Evolutionary conservation across 352 stramenopile genomes (phyloP), one percentile per base, ranked within the genome.

Genomic region (Phytophthora quininea): DNA sequence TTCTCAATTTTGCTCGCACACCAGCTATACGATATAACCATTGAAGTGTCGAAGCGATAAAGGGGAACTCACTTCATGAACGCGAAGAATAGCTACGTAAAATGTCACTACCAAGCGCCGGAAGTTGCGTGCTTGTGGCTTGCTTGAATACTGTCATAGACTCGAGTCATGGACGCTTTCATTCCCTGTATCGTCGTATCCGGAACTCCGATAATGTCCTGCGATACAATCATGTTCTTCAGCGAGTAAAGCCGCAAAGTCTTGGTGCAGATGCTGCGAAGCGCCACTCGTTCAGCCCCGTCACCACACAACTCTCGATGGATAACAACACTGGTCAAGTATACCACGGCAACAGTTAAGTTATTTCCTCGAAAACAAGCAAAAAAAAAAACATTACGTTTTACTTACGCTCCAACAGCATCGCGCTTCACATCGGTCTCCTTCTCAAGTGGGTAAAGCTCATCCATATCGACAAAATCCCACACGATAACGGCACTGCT

Each of bases 221-320:
- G 43, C 15, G 43, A 49, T 7, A 49, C 43, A 19, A 2, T 29
- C 14, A 24, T 29, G 15, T 47, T 24, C 19, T 49, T n/a, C 2
- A 5, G 7, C 5, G 19, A 24, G 19, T 2, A 49, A 49, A 24
- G 6, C 19, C 15, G 9, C 9, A 49, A 49, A 29, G 52, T 27
- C 24, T 70, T 70, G 6, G 48, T 64, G 49, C 62, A 64, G 10
- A 61, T 48, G 14, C 4, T 51, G 3, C 62, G 54, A 5, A 27
- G 52, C n/a, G 64, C 48, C 27, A 64, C 47, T 29, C 62, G 62
- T 46, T 59, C 15, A 3, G 45, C 19, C 10, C 62, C 62, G 19
- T 70, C 62, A n/a, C 30, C 40, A 37, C 62, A 70, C 37, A 46
- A 43, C 43, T 70, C 62, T 45, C 49, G 54, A 5, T 47, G 54